A percentile compares a stretch with the other conserved stretches of the same genome.
These are phyloP conservation scores for Meira miltonrushii DNA, from an alignment of 1,284 basidiomycete genomes.

Conservation along the genomic window DNA sequence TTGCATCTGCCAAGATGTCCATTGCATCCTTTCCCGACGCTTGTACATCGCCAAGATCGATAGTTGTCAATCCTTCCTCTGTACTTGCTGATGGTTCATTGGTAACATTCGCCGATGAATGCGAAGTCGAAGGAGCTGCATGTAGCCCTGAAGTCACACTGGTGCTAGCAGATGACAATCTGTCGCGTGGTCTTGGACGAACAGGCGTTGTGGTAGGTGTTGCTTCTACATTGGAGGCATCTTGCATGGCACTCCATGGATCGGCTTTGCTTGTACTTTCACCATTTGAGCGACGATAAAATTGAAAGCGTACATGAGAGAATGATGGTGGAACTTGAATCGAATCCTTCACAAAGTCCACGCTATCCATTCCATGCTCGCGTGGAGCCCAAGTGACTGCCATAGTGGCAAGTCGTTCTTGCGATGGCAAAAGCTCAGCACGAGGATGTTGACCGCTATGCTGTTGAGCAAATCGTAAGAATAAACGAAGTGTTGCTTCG, in stretches of 20 bases:
- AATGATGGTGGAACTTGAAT: constrained; percentile 45
- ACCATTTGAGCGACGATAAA: constrained; percentile 49
- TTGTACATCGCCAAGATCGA: constrained; percentile 28
- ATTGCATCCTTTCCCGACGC: constrained; percentile 18
- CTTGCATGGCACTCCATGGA: background rate
- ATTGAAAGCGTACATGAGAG: constrained; percentile 54
- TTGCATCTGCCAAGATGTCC: constrained; percentile 65
- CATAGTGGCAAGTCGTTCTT: constrained; percentile 38
- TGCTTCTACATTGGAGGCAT: background rate
- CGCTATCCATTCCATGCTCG: constrained; percentile 54
- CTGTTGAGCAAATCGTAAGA: constrained; percentile 88
- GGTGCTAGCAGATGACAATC: background rate
- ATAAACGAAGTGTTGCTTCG: constrained; percentile 73
- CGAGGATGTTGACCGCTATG: constrained; percentile 61
- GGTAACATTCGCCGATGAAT: background rate
- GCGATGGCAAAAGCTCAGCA: constrained; percentile 37
- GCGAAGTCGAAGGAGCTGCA: background rate
- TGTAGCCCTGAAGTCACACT: background rate
- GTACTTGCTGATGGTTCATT: constrained; percentile 11
- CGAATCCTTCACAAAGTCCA: constrained; percentile 51
- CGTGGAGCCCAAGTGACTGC: constrained; percentile 45
- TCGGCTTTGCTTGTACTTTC: background rate
- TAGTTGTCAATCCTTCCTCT: constrained; percentile 25
- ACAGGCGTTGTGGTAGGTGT: background rate
- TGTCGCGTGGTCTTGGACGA: background rate